phyloP scores from a whole-genome alignment of 169 alveolate species.

The Eimeria sp. region DNA sequence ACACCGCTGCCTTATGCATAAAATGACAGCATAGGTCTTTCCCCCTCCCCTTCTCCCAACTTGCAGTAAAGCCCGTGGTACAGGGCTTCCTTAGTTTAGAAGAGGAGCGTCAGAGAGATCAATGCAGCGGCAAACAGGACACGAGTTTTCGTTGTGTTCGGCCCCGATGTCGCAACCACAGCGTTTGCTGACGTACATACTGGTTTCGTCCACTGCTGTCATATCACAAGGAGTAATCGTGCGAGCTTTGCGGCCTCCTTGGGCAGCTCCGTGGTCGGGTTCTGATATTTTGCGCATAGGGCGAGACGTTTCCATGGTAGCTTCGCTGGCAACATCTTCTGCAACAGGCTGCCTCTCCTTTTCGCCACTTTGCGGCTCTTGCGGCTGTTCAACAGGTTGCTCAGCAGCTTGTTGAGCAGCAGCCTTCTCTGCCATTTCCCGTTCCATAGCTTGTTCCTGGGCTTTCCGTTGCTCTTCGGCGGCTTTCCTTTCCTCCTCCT shows the following conservation, averaged over 20 bases:
- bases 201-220: slow-evolving; percentile 88
- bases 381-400: slow-evolving; percentile 67
- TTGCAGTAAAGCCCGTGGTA: background rate
- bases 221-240: slow-evolving; percentile 88
- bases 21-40: background rate
- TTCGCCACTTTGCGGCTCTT: slow-evolving; percentile 78
- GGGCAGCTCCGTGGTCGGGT: slow-evolving; percentile 84
- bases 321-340: slow-evolving; percentile 84
- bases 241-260: slow-evolving; percentile 84
- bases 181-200: slow-evolving; percentile 87
- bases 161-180: slow-evolving; percentile 90
- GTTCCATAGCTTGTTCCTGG: slow-evolving; percentile 40
- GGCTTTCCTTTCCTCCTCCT: slow-evolving; percentile 78
- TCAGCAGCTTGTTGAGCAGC: slow-evolving; percentile 53
- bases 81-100: slow-evolving; percentile 79
- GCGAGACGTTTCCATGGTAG: slow-evolving; percentile 83
- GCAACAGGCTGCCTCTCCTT: slow-evolving; percentile 80
- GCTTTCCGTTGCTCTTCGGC: slow-evolving; percentile 73
- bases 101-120: slow-evolving; percentile 90
- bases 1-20: background rate
- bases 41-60: background rate
- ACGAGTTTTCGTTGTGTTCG: slow-evolving; percentile 88
- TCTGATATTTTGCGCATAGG: slow-evolving; percentile 85
- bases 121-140: slow-evolving; percentile 87
- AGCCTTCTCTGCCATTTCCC: background rate